Base-by-base conservation (phyloP, 176 grass and related monocot genomes). In the Carex cristatella region DNA sequence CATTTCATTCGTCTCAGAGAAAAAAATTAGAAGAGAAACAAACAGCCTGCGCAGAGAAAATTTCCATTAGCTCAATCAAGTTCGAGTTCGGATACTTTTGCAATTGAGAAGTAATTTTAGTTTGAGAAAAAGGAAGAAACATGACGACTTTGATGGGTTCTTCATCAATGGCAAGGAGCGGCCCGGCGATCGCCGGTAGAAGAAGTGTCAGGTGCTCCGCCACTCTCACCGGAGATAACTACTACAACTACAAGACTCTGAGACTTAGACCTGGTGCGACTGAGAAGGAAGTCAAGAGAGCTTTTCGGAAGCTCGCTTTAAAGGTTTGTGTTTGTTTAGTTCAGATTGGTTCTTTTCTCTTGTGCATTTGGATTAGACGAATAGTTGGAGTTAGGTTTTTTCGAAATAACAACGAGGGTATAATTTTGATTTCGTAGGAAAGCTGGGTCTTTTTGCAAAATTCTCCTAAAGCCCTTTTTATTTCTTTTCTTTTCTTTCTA, bases 251-350 rank as follows among this genome's bases (percentile, higher is more conserved):
- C 38, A 81, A 82, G 85, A 84, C 69, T n/a, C 55, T 90, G 37
- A 86, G 63, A 44, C 55, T 90, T 33, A 63, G 49, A 58, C 88
- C 85, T 15, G 88, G 80, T n/a, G 88, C 84, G 5, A 86, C 85
- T 7, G 80, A 87, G 85, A 87, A 70, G 61, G 88, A 90, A 42
- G 88, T 90, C 44, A 90, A 90, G 62, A 84, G 49, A 70, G 88
- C 88, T 0, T 90, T 90, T 38, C 70, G 88, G 28, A 81, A 87
- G 16, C 84, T 90, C 16, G 88, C 85, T 70, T 82, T 90, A 53
- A 72, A 90, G 88, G 88, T 90, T 15, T 64, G 16, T 68, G 31
- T 57, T 58, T 10, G 1, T 3, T 1, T 30, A 44, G 35, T 81
- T 74, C 4, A n/a, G 15, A 16, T 28, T 63, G 0, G 5, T 68